Conservation (phyloP, 176 grass and related monocot species). For the Calamus simplicifolius region DNA sequence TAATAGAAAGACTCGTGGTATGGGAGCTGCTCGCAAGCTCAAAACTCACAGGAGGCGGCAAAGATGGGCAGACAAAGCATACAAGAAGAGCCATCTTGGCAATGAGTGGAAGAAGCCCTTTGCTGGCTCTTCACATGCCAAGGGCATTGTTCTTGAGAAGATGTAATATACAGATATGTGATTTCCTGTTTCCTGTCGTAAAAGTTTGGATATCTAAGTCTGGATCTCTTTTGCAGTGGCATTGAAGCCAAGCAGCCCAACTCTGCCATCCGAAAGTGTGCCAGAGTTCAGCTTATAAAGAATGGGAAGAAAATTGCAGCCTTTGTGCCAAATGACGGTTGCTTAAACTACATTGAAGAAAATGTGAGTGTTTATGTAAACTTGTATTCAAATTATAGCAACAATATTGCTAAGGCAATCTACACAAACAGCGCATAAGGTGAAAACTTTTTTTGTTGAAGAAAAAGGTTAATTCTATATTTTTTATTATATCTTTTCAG, state of each 20-base stretch:
- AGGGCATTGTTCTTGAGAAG: conserved; percentile 23
- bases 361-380: neutral
- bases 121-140: conserved; percentile 19
- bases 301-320: conserved; percentile 17
- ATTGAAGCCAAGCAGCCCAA: conserved; percentile 20
- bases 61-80: conserved; percentile 18
- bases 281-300: conserved; percentile 20
- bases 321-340: conserved; percentile 18
- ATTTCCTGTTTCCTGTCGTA: no score
- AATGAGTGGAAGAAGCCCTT: conserved; percentile 24
- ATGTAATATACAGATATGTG: neutral
- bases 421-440: no score
- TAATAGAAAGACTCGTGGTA: conserved; percentile 10
- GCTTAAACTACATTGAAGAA: conserved; percentile 15
- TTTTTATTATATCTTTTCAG: no score
- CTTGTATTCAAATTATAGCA: no score
- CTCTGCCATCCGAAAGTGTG: conserved; percentile 16
- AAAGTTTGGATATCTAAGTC: no score
- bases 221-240: neutral
- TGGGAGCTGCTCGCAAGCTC: conserved; percentile 22
- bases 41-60: conserved; percentile 19
- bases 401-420: no score
- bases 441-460: no score
- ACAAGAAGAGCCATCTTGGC: conserved; percentile 23
- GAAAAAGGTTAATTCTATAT: no score